Base-by-base conservation (phyloP, 2,329 filamentous ascomycete genomes). In the Kalaharituber pfeilii region DNA sequence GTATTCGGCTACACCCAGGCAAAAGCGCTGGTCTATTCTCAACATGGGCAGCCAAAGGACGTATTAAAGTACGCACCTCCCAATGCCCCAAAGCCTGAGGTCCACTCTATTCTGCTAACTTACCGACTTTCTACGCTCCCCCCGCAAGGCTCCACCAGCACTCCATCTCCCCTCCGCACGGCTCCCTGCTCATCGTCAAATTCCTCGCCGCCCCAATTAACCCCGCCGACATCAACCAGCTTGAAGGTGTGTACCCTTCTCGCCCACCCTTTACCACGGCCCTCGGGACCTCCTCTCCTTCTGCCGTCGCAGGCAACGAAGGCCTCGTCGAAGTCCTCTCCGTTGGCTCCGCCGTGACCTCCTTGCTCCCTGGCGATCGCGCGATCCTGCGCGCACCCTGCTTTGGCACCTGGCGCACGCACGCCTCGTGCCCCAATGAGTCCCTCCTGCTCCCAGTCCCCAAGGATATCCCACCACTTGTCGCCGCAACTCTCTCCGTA, bases 401-500 rank as follows among this genome's bases (percentile, higher is more conserved):
- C 5, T 86, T 93, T 66, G 91, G 91, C 30, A 96, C 91, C 11
- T 96, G 91, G 87, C 77, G 91, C 57, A 98, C 91, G 2, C 89
- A 98, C 66, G 84, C 84, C 18, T 76, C 87, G 47, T 78, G 80
- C 2, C 71, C 73, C 11, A 72, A 75, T 51, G 72, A 72, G 3
- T 69, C 79, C 51, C 68, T 94, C 4, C 71, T 91, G 53, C 15
- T 1, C 15, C 80, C 76, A 62, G 76, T 94, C 49, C 77, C 78
- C 52, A 74, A 88, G 56, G 80, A 76, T 61, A 69, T 98, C 55
- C 82, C 74, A 0, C 75, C 85, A 0, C 70, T 84, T 3, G 88
- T 95, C 66, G 86, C 82, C 9, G 89, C 85, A 3, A 96, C 87
- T 0, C 84, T 94, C 30, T 82, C 78, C 59, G 84, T 98, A 42